Base-by-base conservation (phyloP, 176 grass and related monocot species). In the Rhynchospora breviuscula region DNA sequence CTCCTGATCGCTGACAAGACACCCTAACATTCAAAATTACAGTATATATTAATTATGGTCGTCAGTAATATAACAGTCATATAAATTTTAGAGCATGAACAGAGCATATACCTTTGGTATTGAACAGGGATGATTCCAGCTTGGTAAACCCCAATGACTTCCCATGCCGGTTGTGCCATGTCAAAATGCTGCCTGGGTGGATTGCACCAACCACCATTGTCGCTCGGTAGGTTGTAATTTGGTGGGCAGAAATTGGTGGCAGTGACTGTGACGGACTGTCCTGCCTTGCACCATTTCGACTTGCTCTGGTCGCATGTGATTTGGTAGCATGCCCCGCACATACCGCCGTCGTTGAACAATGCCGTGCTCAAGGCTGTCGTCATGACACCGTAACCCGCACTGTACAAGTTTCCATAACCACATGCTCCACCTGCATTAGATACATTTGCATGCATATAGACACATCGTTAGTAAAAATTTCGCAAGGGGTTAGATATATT, bases 261-360 rank as follows among this genome's bases (percentile, higher is more conserved):
- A 0, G 93, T 89, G 3, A 92, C 48, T 0, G 88, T 92, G 0
- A 92, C 85, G 2, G 91, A 84, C 0, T 64, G 59, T 4, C 85
- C 88, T 0, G 82, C 87, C 57, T 58, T 83, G 83, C 91, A 92
- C 88, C 78, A 90, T 5, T 49, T 67, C 9, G 48, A 48, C 72
- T 90, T 86, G 85, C 85, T 74, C 82, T 78, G 82, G 85, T 92
- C 88, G 83, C 91, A 93, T 18, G 63, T 84, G 17, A 95, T 67
- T 85, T 85, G 82, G 85, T 92, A 95, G 86, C 93, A 95, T 87
- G 90, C 86, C 21, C 93, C 93, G 82, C 93, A 95, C 1, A 88
- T 1, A 3, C 40, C 80, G 22, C 94, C 94, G 66, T 56, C 59
- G 80, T 3, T 10, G 91, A 97, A 97, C 1, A 97, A 84, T 19